phyloP scores from a whole-genome alignment of 2,329 filamentous ascomycete genomes.

The Plectosphaerella cucumerina region DNA sequence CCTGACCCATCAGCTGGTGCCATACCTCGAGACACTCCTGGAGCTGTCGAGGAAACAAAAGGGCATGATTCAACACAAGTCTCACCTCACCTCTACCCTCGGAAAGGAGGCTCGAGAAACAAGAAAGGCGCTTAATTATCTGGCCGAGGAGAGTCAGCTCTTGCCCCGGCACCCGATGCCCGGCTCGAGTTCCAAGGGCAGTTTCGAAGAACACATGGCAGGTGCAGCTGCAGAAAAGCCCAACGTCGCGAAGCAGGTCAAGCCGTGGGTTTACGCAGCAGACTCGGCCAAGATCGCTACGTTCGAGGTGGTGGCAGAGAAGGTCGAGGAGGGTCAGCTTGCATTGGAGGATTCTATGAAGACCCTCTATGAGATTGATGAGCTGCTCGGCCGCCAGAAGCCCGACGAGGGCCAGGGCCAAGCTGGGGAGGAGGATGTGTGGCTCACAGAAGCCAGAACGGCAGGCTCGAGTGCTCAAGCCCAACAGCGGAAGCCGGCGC shows the following conservation, averaged over 20 bases:
- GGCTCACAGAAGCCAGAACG: constrained; percentile 28
- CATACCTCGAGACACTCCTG: constrained; percentile 52
- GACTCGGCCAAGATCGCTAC: constrained; percentile 56
- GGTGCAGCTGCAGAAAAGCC: constrained; percentile 29
- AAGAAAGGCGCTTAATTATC: constrained; percentile 44
- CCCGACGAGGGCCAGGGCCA: constrained; percentile 19
- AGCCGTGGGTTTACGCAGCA: constrained; percentile 57
- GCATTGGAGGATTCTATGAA: constrained; percentile 50
- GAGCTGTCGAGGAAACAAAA: constrained; percentile 53
- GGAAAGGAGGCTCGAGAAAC: constrained; percentile 47
- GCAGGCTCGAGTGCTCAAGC: constrained; percentile 13
- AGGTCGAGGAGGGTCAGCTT: constrained; percentile 53
- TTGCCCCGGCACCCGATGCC: constrained; percentile 47
- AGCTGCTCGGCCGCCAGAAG: constrained; percentile 36
- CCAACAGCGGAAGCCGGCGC: constrained; percentile 12
- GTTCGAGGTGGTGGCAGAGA: constrained; percentile 54
- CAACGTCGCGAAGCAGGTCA: constrained; percentile 38
- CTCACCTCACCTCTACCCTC: constrained; percentile 48
- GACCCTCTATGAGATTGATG: constrained; percentile 43
- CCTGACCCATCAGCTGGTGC: constrained; percentile 36
- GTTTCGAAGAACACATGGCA: constrained; percentile 39
- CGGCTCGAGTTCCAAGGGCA: constrained; percentile 27
- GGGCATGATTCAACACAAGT: constrained; percentile 51
- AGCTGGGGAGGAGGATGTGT: constrained; percentile 25
- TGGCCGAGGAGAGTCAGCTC: constrained; percentile 60